Evolutionary conservation across 139 green algal species (phyloP).

Genomic region (Tetraselmis striata): DNA sequence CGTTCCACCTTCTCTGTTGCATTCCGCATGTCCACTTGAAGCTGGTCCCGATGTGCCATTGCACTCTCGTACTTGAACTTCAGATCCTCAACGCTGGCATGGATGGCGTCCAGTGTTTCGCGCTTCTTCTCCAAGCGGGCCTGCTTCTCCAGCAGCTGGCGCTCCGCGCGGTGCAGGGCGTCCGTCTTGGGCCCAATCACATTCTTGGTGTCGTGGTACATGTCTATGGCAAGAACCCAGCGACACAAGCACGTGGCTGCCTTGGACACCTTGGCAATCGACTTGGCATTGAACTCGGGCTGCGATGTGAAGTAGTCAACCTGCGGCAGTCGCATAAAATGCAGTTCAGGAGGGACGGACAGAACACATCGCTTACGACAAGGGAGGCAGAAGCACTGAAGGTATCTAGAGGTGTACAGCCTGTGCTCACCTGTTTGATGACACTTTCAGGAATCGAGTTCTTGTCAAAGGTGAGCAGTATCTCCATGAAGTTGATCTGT

Average conservation of each 20-base stretch:
- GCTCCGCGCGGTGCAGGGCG: not conserved
- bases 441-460: conserved; percentile 43
- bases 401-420: too few species aligned
- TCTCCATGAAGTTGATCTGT: conserved; percentile 48
- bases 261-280: not conserved
- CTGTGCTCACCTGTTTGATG: conserved; percentile 30
- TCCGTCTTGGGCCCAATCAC: not conserved
- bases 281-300: not conserved
- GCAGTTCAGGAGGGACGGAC: too few species aligned
- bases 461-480: conserved; percentile 50
- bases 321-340: not conserved
- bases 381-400: not conserved
- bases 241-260: not conserved
- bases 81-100: not conserved
- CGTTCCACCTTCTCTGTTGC: not conserved
- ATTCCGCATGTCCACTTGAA: not conserved
- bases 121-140: not conserved
- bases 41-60: not conserved
- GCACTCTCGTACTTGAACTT: not conserved
- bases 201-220: not conserved
- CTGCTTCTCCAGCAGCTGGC: not conserved
- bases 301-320: not conserved
- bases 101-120: not conserved
- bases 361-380: too few species aligned
- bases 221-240: not conserved